phyloP scores from a whole-genome alignment of 31 red algal genomes.

The Endocladia muricata region DNA sequence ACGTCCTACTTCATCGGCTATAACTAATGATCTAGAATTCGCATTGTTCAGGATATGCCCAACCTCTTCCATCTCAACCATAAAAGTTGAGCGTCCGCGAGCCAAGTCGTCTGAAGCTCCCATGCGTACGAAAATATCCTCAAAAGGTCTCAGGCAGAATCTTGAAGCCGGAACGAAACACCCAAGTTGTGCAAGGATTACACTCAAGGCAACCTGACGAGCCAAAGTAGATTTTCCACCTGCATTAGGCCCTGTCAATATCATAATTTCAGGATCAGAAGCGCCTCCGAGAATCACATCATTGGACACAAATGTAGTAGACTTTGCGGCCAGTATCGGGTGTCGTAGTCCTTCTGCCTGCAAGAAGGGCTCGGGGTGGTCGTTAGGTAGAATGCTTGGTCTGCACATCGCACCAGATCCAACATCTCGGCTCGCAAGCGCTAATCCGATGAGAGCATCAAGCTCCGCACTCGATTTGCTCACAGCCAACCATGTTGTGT shows the following conservation, averaged over 20 bases:
- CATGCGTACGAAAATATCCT: conserved; percentile 85
- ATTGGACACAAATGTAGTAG: conserved; percentile 77
- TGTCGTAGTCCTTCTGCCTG: conserved; percentile 43
- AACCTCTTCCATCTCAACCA: conserved; percentile 96
- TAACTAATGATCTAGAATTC: conserved; percentile 76
- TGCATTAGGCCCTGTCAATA: conserved; percentile 90
- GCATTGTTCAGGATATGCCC: conserved; percentile 71
- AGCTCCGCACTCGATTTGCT: conserved; percentile 55
- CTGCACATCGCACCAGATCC: conserved; percentile 57
- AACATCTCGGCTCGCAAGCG: conserved; percentile 32
- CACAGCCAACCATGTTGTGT: conserved; percentile 41
- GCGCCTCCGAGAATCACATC: conserved; percentile 56
- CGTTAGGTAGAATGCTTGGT: conserved; percentile 38
- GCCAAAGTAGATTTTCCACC: conserved; percentile 90
- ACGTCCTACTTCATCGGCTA: conserved; percentile 88
- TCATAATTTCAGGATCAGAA: conserved; percentile 28
- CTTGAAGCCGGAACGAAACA: conserved; percentile 86
- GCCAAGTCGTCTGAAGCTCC: conserved; percentile 86
- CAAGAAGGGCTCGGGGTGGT: conserved; percentile 37
- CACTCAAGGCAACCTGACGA: conserved; percentile 69
- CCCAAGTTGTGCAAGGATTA: conserved; percentile 92
- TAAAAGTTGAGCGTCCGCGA: conserved; percentile 86
- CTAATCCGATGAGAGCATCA: conserved; percentile 71
- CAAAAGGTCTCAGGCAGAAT: conserved; percentile 42
- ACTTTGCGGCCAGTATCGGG: conserved; percentile 45